Percentiles rank a stretch among this genome's conserved stretches.
phyloP scores from a whole-genome alignment of 192 early-diverging fungal genomes.

The Gryganskiella cystojenkinii region DNA sequence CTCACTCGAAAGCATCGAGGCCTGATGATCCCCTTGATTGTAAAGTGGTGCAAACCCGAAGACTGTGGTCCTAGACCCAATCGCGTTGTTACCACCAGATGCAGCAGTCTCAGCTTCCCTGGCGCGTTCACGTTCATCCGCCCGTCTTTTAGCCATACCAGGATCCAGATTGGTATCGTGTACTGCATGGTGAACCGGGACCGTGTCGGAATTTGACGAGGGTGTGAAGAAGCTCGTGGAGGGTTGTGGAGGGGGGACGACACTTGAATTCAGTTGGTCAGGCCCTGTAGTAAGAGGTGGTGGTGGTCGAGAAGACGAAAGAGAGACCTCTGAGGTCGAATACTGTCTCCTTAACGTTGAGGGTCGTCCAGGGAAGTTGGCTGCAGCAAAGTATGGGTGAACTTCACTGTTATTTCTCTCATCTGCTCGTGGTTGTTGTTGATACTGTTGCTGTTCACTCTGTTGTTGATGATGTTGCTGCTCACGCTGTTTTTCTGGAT shows the following conservation, averaged over 20 bases:
- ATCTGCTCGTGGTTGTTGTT: not conserved
- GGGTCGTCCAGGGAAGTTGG: not conserved
- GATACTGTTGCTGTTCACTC: too few relatives aligned
- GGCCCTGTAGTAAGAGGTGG: not conserved
- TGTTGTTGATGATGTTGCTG: too few relatives aligned
- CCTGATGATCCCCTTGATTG: slow-evolving; percentile 9
- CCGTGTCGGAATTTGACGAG: slow-evolving; percentile 1
- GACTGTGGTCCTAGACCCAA: slow-evolving; percentile 18
- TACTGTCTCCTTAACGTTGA: not conserved
- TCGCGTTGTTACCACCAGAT: not conserved
- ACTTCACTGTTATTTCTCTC: not conserved
- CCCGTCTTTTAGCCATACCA: not conserved
- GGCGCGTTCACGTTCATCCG: not conserved
- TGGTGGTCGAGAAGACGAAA: not conserved
- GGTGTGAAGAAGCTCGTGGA: slow-evolving; percentile 10
- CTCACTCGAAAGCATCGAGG: slow-evolving; percentile 1
- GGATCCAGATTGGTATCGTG: slow-evolving; percentile 10
- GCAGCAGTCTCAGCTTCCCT: not conserved
- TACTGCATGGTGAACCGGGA: slow-evolving; percentile 2
- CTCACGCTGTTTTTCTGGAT: too few relatives aligned
- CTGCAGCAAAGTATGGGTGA: slow-evolving; percentile 18
- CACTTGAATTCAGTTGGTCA: not conserved
- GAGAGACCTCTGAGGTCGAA: not conserved
- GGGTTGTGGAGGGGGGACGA: not conserved
- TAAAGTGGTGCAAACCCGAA: slow-evolving; percentile 30